Conservation (phyloP, 2,329 filamentous ascomycete genomes). For the Thielaviopsis cerberus region DNA sequence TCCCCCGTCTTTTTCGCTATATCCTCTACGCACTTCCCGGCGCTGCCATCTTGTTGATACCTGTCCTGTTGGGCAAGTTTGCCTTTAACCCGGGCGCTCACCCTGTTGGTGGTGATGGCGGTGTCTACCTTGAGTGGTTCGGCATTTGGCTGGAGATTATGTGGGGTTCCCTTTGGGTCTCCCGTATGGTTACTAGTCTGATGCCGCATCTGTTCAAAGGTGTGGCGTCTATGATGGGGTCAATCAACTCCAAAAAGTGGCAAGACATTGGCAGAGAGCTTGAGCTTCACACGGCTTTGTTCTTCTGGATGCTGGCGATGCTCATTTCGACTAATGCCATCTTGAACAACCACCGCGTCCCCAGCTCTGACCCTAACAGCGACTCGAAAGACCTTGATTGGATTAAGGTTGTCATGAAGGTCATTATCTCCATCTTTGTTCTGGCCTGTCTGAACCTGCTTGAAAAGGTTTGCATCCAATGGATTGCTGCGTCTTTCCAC, state of each 20-base stretch:
- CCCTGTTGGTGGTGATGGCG: slow-evolving; percentile 46
- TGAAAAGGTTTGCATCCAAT: slow-evolving; percentile 86
- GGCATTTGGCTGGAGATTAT: slow-evolving; percentile 87
- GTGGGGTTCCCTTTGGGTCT: slow-evolving; percentile 80
- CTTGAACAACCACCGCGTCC: slow-evolving; percentile 32
- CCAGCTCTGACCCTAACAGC: slow-evolving; percentile 16
- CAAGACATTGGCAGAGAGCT: slow-evolving; percentile 70
- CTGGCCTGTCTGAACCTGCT: slow-evolving; percentile 61
- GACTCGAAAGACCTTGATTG: slow-evolving; percentile 40
- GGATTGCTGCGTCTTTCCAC: slow-evolving; percentile 88
- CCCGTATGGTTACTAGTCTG: slow-evolving; percentile 33
- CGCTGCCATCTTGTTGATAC: slow-evolving; percentile 26
- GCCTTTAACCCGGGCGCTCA: slow-evolving; percentile 21
- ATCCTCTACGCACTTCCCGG: slow-evolving; percentile 29
- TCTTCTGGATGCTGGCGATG: slow-evolving; percentile 80
- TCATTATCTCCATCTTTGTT: slow-evolving; percentile 72
- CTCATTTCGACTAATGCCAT: slow-evolving; percentile 74
- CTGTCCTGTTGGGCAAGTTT: slow-evolving; percentile 26
- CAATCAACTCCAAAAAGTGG: slow-evolving; percentile 85
- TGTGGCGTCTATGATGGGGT: slow-evolving; percentile 53
- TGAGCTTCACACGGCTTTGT: slow-evolving; percentile 68
- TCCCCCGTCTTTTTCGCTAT: slow-evolving; percentile 31
- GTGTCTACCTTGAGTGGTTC: slow-evolving; percentile 72
- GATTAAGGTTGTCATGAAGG: slow-evolving; percentile 66
- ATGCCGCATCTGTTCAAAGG: slow-evolving; percentile 29